Conservation (phyloP, 2,329 filamentous ascomycete species). For the Zalaria sp. region DNA sequence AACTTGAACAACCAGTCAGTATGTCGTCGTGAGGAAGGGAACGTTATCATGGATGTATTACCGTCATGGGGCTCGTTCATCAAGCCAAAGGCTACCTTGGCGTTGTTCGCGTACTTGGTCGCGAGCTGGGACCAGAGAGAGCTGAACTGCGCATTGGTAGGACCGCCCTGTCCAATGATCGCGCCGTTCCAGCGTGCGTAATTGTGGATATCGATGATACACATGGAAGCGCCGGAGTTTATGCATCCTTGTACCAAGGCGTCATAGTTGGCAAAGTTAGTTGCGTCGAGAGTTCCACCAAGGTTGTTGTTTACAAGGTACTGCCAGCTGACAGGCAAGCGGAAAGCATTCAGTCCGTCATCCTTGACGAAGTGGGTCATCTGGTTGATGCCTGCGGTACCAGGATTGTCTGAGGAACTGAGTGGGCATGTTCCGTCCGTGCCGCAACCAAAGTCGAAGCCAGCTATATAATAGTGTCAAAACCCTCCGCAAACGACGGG, state of each 20-base stretch:
- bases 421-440: slow-evolving; percentile 27
- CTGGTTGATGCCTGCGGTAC: slow-evolving; percentile 11
- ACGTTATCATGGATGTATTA: not conserved
- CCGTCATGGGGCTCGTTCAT: slow-evolving; percentile 55
- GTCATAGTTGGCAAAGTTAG: slow-evolving; percentile 8
- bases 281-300: slow-evolving; percentile 8
- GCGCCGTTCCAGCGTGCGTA: slow-evolving; percentile 40
- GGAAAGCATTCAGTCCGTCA: slow-evolving; percentile 41
- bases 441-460: slow-evolving; percentile 19
- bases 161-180: slow-evolving; percentile 53
- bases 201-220: slow-evolving; percentile 17
- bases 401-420: slow-evolving; percentile 18
- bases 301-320: slow-evolving; percentile 9
- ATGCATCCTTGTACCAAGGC: slow-evolving; percentile 7
- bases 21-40: slow-evolving; percentile 17
- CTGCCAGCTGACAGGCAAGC: slow-evolving; percentile 32
- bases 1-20: slow-evolving; percentile 1
- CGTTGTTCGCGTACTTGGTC: slow-evolving; percentile 39
- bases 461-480: slow-evolving; percentile 1
- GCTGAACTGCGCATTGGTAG: slow-evolving; percentile 43
- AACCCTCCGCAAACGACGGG: slow-evolving; percentile 1
- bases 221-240: slow-evolving; percentile 5
- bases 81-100: slow-evolving; percentile 46
- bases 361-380: slow-evolving; percentile 42
- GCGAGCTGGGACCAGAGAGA: slow-evolving; percentile 43